Percentiles rank a stretch among this genome's conserved stretches.
phyloP scores from a whole-genome alignment of 176 grass and related monocot species.

The Carex scoparia region DNA sequence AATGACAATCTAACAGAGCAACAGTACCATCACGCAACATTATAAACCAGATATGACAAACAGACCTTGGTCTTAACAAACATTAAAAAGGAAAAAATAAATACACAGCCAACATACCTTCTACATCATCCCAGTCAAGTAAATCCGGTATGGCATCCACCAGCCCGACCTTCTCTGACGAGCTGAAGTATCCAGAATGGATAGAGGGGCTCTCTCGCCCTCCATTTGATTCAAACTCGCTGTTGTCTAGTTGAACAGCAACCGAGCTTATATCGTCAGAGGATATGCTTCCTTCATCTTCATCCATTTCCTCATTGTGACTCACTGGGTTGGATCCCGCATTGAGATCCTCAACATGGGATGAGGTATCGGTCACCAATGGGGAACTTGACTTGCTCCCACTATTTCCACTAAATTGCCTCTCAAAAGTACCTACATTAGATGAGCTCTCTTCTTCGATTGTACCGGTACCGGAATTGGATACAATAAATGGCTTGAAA shows the following conservation, averaged over 20 bases:
- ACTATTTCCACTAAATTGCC: slow-evolving; percentile 53
- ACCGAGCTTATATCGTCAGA: slow-evolving; percentile 68
- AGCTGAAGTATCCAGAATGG: slow-evolving; percentile 43
- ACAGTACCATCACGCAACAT: background rate
- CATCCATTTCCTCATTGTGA: slow-evolving; percentile 41
- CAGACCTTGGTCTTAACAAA: background rate
- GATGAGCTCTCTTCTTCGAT: slow-evolving; percentile 28
- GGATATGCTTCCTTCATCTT: slow-evolving; percentile 59
- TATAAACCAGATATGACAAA: background rate
- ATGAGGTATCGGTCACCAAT: background rate
- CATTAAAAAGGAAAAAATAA: background rate
- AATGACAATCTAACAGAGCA: slow-evolving; percentile 1
- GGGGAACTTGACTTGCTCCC: background rate
- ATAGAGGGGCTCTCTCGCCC: slow-evolving; percentile 50
- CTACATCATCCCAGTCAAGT: slow-evolving; percentile 60
- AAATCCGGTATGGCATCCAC: slow-evolving; percentile 45
- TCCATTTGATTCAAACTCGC: slow-evolving; percentile 47
- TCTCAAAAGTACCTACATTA: slow-evolving; percentile 34
- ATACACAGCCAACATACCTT: slow-evolving; percentile 41
- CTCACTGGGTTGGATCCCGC: slow-evolving; percentile 5
- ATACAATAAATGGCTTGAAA: slow-evolving; percentile 58
- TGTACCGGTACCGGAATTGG: slow-evolving; percentile 30
- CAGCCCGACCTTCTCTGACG: slow-evolving; percentile 35
- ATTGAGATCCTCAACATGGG: background rate
- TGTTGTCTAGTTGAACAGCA: slow-evolving; percentile 68